Evolutionary conservation across 495 filamentous ascomycete genomes (phyloP).

Genomic region (Parmelia sp.): DNA sequence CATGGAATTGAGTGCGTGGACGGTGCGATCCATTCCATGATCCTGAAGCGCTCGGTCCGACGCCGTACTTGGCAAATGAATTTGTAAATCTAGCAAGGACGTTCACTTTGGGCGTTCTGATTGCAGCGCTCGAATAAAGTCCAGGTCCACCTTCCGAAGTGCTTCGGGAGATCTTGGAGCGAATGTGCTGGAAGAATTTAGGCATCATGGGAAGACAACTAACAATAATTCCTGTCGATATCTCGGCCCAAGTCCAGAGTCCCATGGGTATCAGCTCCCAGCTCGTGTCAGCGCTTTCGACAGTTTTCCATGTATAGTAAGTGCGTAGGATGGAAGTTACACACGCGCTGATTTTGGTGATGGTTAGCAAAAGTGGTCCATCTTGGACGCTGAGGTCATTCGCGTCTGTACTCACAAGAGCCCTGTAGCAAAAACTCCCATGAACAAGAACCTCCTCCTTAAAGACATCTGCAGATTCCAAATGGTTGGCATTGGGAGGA

Average conservation of each 20-base stretch:
- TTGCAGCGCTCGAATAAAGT: not conserved
- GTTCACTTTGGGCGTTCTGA: not conserved
- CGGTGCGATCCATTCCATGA: not conserved
- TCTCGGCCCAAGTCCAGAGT: slow-evolving; percentile 7
- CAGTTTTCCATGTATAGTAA: slow-evolving; percentile 9
- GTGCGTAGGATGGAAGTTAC: slow-evolving; percentile 10
- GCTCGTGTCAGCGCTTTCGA: not conserved
- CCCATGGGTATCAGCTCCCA: not conserved
- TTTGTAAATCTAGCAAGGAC: not conserved
- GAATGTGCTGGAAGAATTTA: slow-evolving; percentile 10
- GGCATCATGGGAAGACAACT: slow-evolving; percentile 9
- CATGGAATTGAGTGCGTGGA: not conserved
- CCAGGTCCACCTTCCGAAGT: not conserved
- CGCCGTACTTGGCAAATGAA: not conserved
- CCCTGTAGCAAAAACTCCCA: slow-evolving; percentile 11
- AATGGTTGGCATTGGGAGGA: slow-evolving; percentile 6
- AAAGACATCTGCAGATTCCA: slow-evolving; percentile 7
- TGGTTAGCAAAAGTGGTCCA: not conserved
- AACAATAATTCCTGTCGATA: slow-evolving; percentile 5
- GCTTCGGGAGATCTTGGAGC: slow-evolving; percentile 3
- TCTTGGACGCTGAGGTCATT: not conserved
- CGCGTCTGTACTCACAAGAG: not conserved
- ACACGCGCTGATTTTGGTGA: slow-evolving; percentile 7
- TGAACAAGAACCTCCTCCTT: not conserved
- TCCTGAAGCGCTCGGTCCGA: not conserved